phyloP scores from a whole-genome alignment of 2,329 filamentous ascomycete species.

The Talaromyces atroroseus region DNA sequence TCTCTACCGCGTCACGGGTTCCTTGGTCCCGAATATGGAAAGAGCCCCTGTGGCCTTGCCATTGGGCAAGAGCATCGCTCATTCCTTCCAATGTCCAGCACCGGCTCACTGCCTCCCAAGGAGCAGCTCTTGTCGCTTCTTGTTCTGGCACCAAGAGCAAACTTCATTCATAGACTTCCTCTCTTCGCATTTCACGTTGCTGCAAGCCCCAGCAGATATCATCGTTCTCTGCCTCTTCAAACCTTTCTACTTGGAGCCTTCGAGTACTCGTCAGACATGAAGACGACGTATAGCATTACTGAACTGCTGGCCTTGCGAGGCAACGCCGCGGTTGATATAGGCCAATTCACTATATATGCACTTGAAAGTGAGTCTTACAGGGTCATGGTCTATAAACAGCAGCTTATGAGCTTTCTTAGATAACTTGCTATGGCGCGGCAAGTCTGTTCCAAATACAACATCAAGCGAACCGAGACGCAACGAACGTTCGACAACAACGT shows the following conservation, averaged over 20 bases:
- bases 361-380: slow-evolving; percentile 25
- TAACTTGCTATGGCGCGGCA: slow-evolving; percentile 21
- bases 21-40: not conserved
- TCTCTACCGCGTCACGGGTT: not conserved
- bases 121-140: not conserved
- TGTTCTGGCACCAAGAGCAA: not conserved
- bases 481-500: slow-evolving; percentile 9
- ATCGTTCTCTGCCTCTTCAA: slow-evolving; percentile 5
- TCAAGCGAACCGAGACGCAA: not conserved
- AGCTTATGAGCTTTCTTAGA: slow-evolving; percentile 14
- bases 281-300: slow-evolving; percentile 33
- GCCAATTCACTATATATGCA: slow-evolving; percentile 24
- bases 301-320: slow-evolving; percentile 32
- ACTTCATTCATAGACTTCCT: not conserved
- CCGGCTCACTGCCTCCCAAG: not conserved
- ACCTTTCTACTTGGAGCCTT: not conserved
- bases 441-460: slow-evolving; percentile 17
- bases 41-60: not conserved
- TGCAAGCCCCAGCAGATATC: not conserved
- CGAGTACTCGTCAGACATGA: slow-evolving; percentile 3
- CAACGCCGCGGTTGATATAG: slow-evolving; percentile 22
- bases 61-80: slow-evolving; percentile 5
- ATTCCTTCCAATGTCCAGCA: not conserved
- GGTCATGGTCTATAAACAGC: not conserved
- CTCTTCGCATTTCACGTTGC: not conserved